Evolutionary conservation across 1,284 basidiomycete species (phyloP).

Genomic region (Golubevia sp.): DNA sequence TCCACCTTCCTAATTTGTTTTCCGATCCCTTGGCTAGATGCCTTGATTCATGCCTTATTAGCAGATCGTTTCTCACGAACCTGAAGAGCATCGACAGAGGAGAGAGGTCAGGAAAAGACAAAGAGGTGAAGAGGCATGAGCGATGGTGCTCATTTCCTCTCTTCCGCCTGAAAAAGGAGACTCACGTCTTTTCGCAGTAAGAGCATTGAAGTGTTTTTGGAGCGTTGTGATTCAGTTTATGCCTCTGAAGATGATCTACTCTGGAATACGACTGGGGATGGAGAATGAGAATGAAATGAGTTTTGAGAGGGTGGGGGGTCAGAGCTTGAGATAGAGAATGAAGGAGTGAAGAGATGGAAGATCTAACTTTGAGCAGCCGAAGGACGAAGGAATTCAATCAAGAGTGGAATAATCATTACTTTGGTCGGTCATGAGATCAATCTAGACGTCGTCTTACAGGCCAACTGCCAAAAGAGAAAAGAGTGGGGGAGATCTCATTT

Average conservation of each 20-base stretch:
- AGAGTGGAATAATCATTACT: too few relatives aligned
- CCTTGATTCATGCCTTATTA: conserved; percentile 37
- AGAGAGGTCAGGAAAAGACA: background rate
- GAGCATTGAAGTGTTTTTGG: conserved; percentile 29
- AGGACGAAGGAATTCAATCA: too few relatives aligned
- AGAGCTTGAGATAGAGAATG: too few relatives aligned
- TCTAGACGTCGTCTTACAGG: too few relatives aligned
- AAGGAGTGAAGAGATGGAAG: too few relatives aligned
- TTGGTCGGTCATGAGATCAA: too few relatives aligned
- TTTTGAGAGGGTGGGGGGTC: too few relatives aligned
- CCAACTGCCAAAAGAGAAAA: too few relatives aligned
- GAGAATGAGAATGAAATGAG: too few relatives aligned
- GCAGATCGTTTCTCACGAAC: conserved; percentile 39
- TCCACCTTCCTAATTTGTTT: conserved; percentile 39
- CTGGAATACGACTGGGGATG: conserved; percentile 29
- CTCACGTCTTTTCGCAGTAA: conserved; percentile 37
- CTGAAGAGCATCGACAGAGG: conserved; percentile 1
- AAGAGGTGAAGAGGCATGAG: background rate
- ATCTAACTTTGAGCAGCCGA: too few relatives aligned
- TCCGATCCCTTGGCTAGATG: conserved; percentile 23
- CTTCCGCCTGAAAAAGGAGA: background rate
- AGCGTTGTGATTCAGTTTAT: conserved; percentile 43
- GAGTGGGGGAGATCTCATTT: too few relatives aligned
- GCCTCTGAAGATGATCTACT: conserved; percentile 36
- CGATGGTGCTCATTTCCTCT: too few relatives aligned